Base-by-base conservation (phyloP, 345 rosid species). In the Rhodomyrtus tomentosa region DNA sequence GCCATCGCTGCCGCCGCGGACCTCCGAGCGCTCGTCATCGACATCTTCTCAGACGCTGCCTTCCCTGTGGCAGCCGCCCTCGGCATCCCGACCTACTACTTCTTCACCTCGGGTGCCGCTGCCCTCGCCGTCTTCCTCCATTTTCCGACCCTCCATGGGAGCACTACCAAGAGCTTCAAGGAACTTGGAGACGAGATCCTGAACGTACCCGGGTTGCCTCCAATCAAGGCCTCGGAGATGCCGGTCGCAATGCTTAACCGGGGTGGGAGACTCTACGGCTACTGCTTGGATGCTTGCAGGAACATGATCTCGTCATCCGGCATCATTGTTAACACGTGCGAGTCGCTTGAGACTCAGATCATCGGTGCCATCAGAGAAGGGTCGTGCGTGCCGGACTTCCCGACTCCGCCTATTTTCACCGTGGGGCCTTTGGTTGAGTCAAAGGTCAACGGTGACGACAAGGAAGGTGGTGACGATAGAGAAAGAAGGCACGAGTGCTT, bases 21-120 rank as follows among this genome's bases (percentile, higher is more conserved):
- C 29, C 20, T 89, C 32, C 72, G 81, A 22, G 91, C 91, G 48
- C 32, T 92, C 16, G 36, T 89, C 32, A 68, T 87, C 21, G 92
- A 91, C 50, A 62, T 87, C 83, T 90, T 90, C 50, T 84, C 87
- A 85, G 27, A 54, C 12, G 55, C 81, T 2, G 85, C 89, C 7
- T 56, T 89, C 7, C 32, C 82, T n/a, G 86, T 91, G 22, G 82
- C 89, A 7, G 56, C 85, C 0, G 40, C 32, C 14, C 90, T 90
- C 25, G 49, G 79, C 13, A 54, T 88, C 38, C 91, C 89, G 1
- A 54, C 88, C 10, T 91, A 89, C 86, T 88, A 58, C 68, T 91
- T 83, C 89, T 73, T 7, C 87, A 86, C 89, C 25, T 16, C 87
- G 0, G 79, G 81, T 9, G 90, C 85, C 0, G 82, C 50, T 9